These are phyloP conservation scores for Mimosa bimucronata DNA, from an alignment of 306 rosid genomes.

Conservation along the genomic window DNA sequence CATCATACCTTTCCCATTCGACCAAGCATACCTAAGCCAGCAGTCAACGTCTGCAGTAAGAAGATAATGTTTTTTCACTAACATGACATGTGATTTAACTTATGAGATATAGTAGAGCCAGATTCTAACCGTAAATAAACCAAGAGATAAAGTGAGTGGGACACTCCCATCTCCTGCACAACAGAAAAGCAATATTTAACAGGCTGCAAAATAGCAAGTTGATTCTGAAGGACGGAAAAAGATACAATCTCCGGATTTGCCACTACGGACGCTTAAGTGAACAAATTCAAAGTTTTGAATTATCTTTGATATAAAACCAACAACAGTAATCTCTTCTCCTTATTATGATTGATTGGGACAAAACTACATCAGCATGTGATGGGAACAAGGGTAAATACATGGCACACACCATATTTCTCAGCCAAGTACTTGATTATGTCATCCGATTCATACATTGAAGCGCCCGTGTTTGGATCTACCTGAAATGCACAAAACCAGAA, in stretches of 20 bases:
- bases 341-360: slow-evolving; percentile 13
- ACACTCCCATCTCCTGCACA: slow-evolving; percentile 81
- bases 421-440: slow-evolving; percentile 88
- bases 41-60: slow-evolving; percentile 80
- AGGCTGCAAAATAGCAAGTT: slow-evolving; percentile 18
- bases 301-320: slow-evolving; percentile 4
- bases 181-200: slow-evolving; percentile 35
- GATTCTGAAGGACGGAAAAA: not conserved
- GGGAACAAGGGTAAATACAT: slow-evolving; percentile 21
- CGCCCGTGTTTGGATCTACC: slow-evolving; percentile 96
- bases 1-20: slow-evolving; percentile 69
- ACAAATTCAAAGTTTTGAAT: slow-evolving; percentile 14
- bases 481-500: slow-evolving; percentile 41
- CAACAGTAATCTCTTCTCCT: not conserved
- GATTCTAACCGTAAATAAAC: slow-evolving; percentile 82
- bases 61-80: slow-evolving; percentile 22
- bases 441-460: slow-evolving; percentile 97
- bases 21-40: slow-evolving; percentile 74
- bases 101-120: slow-evolving; percentile 1
- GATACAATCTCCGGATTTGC: not conserved
- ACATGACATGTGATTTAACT: slow-evolving; percentile 27
- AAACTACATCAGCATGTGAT: not conserved
- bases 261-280: slow-evolving; percentile 13
- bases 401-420: slow-evolving; percentile 72
- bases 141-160: slow-evolving; percentile 82